These are phyloP conservation scores for Phyllostachys edulis DNA, from an alignment of 176 grass and related monocot species.

Conservation along the genomic window DNA sequence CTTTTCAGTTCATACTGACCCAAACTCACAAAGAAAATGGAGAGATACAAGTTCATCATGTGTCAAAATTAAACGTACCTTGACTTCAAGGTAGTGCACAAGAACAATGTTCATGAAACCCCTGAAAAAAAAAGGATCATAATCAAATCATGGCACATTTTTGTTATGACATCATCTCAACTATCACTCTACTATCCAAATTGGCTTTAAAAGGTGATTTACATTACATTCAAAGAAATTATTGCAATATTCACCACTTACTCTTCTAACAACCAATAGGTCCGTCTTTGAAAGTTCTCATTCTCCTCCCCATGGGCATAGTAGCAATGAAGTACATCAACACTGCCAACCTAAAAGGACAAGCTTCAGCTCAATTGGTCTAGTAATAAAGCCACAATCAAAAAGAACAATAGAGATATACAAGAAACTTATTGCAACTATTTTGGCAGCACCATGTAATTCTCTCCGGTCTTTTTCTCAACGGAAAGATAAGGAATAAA, in stretches of 20 bases:
- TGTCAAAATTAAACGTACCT: slow-evolving; percentile 53
- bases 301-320: slow-evolving; percentile 98
- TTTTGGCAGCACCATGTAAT: background rate
- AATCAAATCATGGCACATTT: slow-evolving; percentile 17
- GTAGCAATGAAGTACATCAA: slow-evolving; percentile 99
- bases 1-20: background rate
- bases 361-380: slow-evolving; percentile 24
- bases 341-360: slow-evolving; percentile 74
- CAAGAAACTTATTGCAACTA: background rate
- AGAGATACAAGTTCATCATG: background rate
- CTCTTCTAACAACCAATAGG: slow-evolving; percentile 98
- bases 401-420: slow-evolving; percentile 27
- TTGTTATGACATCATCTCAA: background rate
- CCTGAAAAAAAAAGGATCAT: slow-evolving; percentile 65
- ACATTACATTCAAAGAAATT: slow-evolving; percentile 18
- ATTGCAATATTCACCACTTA: slow-evolving; percentile 48
- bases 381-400: slow-evolving; percentile 15
- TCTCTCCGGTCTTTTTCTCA: background rate
- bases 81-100: slow-evolving; percentile 97
- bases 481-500: background rate
- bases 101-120: slow-evolving; percentile 95
- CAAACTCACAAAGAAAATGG: background rate
- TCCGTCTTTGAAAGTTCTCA: slow-evolving; percentile 92
- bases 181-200: slow-evolving; percentile 17
- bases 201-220: background rate